A percentile compares a stretch with the other conserved stretches of the same genome.
These are phyloP conservation scores for Canavalia ensiformis DNA, from an alignment of 306 rosid species.

Conservation along the genomic window DNA sequence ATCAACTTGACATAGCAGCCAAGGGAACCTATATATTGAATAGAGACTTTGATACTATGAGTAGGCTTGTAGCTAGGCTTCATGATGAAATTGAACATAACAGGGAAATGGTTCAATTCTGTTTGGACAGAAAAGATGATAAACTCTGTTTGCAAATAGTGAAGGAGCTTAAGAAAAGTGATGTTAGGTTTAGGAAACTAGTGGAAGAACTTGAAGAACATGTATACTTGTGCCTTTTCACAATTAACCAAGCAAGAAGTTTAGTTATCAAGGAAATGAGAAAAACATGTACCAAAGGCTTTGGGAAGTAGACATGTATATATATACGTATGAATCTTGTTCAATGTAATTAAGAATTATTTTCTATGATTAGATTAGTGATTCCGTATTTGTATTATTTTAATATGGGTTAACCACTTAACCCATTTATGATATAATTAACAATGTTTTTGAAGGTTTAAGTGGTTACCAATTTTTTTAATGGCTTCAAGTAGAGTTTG, in stretches of 20 bases:
- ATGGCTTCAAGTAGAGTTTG: too few species aligned
- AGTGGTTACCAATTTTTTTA: too few species aligned
- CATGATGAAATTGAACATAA: slow-evolving; percentile 59
- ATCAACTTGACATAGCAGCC: slow-evolving; percentile 65
- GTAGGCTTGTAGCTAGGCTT: slow-evolving; percentile 59
- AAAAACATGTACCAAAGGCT: not conserved
- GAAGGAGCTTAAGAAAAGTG: slow-evolving; percentile 63
- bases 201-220: slow-evolving; percentile 75
- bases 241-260: slow-evolving; percentile 62
- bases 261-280: slow-evolving; percentile 60
- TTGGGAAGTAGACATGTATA: not conserved
- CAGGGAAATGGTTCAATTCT: slow-evolving; percentile 54
- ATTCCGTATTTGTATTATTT: not conserved
- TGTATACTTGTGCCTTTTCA: slow-evolving; percentile 62
- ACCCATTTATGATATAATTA: too few species aligned
- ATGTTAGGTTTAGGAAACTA: slow-evolving; percentile 55
- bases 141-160: slow-evolving; percentile 52
- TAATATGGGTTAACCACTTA: too few species aligned
- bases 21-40: slow-evolving; percentile 67
- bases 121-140: slow-evolving; percentile 57
- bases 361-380: not conserved
- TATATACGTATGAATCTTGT: not conserved
- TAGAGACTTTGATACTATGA: slow-evolving; percentile 65
- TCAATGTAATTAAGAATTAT: not conserved
- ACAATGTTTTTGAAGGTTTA: too few species aligned